These are phyloP conservation scores for Fusarium drepaniforme DNA, from an alignment of 2,329 filamentous ascomycete species.

Conservation along the genomic window DNA sequence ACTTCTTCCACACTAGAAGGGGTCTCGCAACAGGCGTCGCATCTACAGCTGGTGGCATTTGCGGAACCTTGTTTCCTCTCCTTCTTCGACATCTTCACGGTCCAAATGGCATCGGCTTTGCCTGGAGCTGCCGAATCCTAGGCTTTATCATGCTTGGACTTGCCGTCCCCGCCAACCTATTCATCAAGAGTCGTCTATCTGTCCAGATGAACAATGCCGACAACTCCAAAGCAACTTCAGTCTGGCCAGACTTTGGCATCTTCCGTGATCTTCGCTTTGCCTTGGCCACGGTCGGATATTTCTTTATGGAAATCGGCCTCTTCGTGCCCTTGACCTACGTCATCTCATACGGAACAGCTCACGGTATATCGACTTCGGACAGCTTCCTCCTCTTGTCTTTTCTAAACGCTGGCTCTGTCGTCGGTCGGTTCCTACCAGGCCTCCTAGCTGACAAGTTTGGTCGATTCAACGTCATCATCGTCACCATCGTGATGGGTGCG, in stretches of 20 bases:
- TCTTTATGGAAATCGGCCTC: neutral
- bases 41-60: neutral
- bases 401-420: neutral
- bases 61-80: neutral
- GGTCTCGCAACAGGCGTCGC: neutral
- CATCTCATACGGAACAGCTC: neutral
- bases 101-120: neutral
- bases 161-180: neutral
- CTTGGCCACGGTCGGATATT: neutral
- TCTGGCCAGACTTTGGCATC: neutral
- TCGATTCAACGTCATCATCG: neutral
- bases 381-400: neutral
- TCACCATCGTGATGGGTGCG: neutral
- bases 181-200: neutral
- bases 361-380: neutral
- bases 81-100: neutral
- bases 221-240: neutral
- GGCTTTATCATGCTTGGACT: neutral
- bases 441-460: neutral
- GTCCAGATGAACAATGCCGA: neutral
- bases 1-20: neutral
- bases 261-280: neutral
- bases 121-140: neutral
- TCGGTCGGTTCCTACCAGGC: neutral
- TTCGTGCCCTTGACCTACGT: neutral